Evolutionary conservation across 345 rosid species (phyloP), one percentile per base, ranked within the genome.

Genomic region (Salix exigua): DNA sequence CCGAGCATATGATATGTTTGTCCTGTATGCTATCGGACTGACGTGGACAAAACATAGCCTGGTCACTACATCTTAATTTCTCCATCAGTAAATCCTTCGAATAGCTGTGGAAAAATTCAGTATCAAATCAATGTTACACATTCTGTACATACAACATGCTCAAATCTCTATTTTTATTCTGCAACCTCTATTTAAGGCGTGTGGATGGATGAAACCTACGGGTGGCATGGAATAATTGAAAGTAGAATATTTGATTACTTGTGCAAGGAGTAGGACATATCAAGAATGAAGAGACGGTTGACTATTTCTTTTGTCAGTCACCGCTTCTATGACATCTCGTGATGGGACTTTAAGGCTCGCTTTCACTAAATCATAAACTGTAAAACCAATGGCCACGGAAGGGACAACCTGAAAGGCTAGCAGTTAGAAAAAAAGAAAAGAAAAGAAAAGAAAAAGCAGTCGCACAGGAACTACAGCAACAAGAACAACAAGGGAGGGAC

Each of bases 351-450:
- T 84, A 67, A 94, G 83, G 79, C 77, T 81, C 71, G 88, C 81
- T 87, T 94, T 94, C 97, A 94, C 87, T 28, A 90, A 50, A 82
- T 95, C 99, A 72, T 95, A 95, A 9, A 93, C 91, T 23, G 99
- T 95, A 84, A 95, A 95, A 35, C 99, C 99, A 3, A 91, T 95
- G 44, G 97, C 97, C 73, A 93, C 97, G 0, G 97, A 95, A 4
- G 99, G 97, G 58, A 91, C 97, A 81, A 92, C 97, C 97, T 92
- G 84, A 68, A 63, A 81, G 33, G 10, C 55, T 23, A 23, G 6
- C 17, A 25, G 12, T n/a, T 16, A 42, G 33, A 5, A 4, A 3
- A 28, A 50, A 23, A 8, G n/a, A n/a, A n/a, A n/a, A n/a, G n/a
- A n/a, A n/a, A n/a, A n/a, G n/a, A n/a, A n/a, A n/a, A n/a, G n/a